These are phyloP conservation scores for Pulveroboletus sp. DNA, from an alignment of 768 basidiomycete species.

Conservation along the genomic window DNA sequence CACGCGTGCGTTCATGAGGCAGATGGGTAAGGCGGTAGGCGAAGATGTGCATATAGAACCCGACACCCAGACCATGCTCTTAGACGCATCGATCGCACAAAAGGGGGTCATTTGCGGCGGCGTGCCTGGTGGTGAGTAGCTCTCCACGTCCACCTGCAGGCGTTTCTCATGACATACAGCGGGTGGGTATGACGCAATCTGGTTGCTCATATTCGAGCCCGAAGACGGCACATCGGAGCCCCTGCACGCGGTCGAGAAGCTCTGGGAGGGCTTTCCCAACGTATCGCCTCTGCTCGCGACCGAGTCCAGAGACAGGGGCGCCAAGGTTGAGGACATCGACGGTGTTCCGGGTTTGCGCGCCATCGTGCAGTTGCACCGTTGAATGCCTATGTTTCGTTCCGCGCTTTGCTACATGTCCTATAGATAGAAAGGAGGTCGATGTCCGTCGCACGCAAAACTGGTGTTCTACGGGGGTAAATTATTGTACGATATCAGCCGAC, in stretches of 20 bases:
- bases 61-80: constrained; percentile 73
- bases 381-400: background rate
- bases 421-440: background rate
- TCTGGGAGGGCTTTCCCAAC: constrained; percentile 59
- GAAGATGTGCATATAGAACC: constrained; percentile 86
- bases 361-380: constrained; percentile 29
- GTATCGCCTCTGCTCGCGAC: constrained; percentile 70
- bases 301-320: constrained; percentile 67
- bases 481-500: constrained; percentile 11
- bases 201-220: constrained; percentile 80
- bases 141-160: background rate
- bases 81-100: constrained; percentile 71
- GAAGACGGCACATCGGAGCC: constrained; percentile 47
- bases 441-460: constrained; percentile 5
- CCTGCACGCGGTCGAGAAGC: constrained; percentile 55
- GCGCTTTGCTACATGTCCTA: constrained; percentile 1
- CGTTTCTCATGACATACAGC: constrained; percentile 45
- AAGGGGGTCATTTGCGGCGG: constrained; percentile 92
- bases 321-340: constrained; percentile 57
- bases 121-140: constrained; percentile 83
- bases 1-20: constrained; percentile 75
- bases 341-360: constrained; percentile 52
- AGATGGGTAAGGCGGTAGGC: constrained; percentile 68
- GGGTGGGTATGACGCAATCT: constrained; percentile 96
- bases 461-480: constrained; percentile 20